Evolutionary conservation across 2,329 filamentous ascomycete species (phyloP), one percentile per base, ranked within the genome.

Genomic region (Raffaelea arxii): DNA sequence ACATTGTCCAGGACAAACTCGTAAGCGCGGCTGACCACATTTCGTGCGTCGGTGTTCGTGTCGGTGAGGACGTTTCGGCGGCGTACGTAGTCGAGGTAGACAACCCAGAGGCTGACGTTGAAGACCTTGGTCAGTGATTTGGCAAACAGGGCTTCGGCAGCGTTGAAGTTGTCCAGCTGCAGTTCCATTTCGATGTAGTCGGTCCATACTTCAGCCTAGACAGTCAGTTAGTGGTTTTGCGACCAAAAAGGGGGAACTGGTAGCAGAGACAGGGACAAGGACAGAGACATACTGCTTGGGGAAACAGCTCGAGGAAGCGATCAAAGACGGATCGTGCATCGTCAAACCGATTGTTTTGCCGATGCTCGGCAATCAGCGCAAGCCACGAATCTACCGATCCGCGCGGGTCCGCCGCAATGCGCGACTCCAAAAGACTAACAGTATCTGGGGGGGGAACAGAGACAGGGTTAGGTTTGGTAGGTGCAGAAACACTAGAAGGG

Each of bases 361-460:
- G 84, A 63, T 95, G 80, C 61, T 96, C 88, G 54, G 78, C 77
- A 61, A 98, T 91, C 60, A 98, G 74, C 54, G 78, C 77, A 57
- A 94, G 69, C 92, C 92, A 98, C 25, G 91, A 88, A 62, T 92
- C 86, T 65, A 92, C 79, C 57, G 96, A 90, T 59, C 91, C 92
- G 57, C 88, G 85, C 16, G 91, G 86, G 60, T 98, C 92, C 59
- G 96, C 86, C 61, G 84, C 83, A 62, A 97, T 84, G 59, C 91
- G 82, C 62, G 92, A 86, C 69, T 98, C 91, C 59, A 97, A 74
- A 49, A 90, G 78, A 48, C 84, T 81, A 56, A 91, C 74, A 53
- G 77, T 78, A 65, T 94, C 85, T 66, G 83, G 77, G 11, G 21
- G 32, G 51, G 58, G 60, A 57, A 49, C 59, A 46, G 51, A 52